Evolutionary conservation across 2,329 filamentous ascomycete genomes (phyloP).

Genomic region (Penicillium sp.): DNA sequence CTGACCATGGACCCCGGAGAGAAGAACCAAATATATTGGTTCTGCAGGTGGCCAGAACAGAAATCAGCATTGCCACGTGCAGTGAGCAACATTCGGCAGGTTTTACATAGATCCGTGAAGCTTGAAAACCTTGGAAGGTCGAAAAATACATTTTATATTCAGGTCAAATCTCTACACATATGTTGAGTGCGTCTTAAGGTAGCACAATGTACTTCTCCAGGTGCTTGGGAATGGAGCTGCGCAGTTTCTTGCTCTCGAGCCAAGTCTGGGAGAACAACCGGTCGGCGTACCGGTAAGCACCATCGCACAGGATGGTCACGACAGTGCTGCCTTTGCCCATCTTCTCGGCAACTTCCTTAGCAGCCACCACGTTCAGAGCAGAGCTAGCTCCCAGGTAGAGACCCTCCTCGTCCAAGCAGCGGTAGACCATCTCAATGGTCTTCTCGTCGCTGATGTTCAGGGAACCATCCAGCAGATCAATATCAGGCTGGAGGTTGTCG

Average conservation of each 20-base stretch:
- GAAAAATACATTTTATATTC: neutral
- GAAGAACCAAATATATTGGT: too few relatives aligned
- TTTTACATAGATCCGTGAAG: neutral
- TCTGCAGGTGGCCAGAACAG: neutral
- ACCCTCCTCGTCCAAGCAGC: conserved; percentile 92
- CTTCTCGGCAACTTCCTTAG: conserved; percentile 89
- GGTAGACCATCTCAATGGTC: conserved; percentile 96
- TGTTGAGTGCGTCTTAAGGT: conserved; percentile 52
- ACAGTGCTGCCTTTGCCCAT: conserved; percentile 86
- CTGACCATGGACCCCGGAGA: too few relatives aligned
- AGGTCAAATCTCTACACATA: neutral
- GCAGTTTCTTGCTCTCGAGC: conserved; percentile 81
- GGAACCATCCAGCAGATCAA: conserved; percentile 80
- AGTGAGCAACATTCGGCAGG: neutral
- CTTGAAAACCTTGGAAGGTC: too few relatives aligned
- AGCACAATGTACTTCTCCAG: conserved; percentile 93
- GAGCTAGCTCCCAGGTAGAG: conserved; percentile 93
- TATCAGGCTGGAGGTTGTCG: conserved; percentile 86
- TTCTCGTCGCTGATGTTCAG: conserved; percentile 86
- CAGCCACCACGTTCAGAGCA: conserved; percentile 90
- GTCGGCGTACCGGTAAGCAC: conserved; percentile 96
- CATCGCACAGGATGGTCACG: conserved; percentile 91
- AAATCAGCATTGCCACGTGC: too few relatives aligned
- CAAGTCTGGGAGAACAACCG: conserved; percentile 88
- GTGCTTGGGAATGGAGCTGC: conserved; percentile 78